Evolutionary conservation across 192 early-diverging fungal genomes (phyloP), one percentile per base, ranked within the genome.

Genomic region (Chytriomyces sp.): DNA sequence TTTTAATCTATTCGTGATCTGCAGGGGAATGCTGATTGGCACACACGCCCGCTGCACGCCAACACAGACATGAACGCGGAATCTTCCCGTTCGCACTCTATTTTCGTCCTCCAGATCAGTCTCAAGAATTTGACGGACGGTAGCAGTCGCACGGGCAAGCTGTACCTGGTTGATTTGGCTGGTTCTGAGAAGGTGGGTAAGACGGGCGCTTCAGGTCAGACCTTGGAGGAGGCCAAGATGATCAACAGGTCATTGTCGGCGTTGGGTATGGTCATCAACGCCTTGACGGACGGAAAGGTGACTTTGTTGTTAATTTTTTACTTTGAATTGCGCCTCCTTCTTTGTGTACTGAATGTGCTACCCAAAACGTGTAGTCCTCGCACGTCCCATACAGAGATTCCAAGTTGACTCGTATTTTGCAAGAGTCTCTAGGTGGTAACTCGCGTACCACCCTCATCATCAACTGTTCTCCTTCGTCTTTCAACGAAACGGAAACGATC

Each of bases 371-470:
- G 2, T 78, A 93, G 88, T 98, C 96, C 5, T 91, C 92, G 22
- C 96, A 98, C 74, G 89, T 99, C 69, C 98, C 98, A 37, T 99
- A 99, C 85, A 90, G 96, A 78, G 98, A 99, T 81, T 94, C 93
- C 28, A 99, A 99, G 82, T 86, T 99, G 52, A 99, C 98, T 8
- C 91, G 98, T 82, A 99, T 99, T 68, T 80, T 99, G 68, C 98
- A 99, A 91, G 98, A 99, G 81, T 96, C 96, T 2, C 84, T 99
- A 54, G 98, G 98, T 82, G 98, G 98, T 78, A 99, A 99, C 84
- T 99, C 98, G 33, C 88, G 96, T 54, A 99, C 98, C 25, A 99
- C 98, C 12, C 82, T 99, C 17, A 97, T 99, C 69, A 98, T 98
- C 86, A 98, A 98, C 80, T 94, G 92, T 81, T 98, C 96, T 17